These are phyloP conservation scores for Tulasnella sp. DNA, from an alignment of 768 basidiomycete species.

Conservation along the genomic window DNA sequence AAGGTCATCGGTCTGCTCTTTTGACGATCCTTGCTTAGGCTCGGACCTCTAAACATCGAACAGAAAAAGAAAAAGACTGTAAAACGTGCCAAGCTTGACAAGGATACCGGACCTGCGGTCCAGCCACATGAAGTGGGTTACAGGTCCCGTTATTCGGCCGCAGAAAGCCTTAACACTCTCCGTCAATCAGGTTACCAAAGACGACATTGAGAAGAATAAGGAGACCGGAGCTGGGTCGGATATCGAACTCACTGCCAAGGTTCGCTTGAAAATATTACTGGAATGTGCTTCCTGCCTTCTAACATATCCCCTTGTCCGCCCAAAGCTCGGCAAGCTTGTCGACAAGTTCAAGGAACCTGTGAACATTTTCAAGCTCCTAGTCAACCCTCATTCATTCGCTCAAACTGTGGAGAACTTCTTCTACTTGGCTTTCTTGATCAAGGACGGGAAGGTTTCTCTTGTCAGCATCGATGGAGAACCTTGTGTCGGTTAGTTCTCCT, in stretches of 20 bases:
- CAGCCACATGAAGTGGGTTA: slow-evolving; percentile 52
- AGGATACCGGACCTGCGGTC: slow-evolving; percentile 43
- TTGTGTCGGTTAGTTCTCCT: background rate
- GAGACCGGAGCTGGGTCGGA: background rate
- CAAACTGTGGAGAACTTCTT: slow-evolving; percentile 97
- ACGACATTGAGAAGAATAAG: background rate
- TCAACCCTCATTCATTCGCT: slow-evolving; percentile 83
- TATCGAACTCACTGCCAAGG: background rate
- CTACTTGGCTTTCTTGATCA: slow-evolving; percentile 85
- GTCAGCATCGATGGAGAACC: slow-evolving; percentile 37
- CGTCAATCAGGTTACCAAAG: background rate
- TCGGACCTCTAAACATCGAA: slow-evolving; percentile 81
- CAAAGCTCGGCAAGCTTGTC: background rate
- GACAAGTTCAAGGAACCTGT: slow-evolving; percentile 23
- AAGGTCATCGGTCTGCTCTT: background rate
- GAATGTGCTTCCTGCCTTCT: background rate
- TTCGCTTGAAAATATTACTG: background rate
- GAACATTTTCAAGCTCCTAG: slow-evolving; percentile 77
- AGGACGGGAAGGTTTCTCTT: slow-evolving; percentile 69
- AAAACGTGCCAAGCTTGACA: slow-evolving; percentile 59
- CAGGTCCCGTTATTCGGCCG: too few relatives aligned
- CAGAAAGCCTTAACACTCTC: background rate
- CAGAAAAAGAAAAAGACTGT: slow-evolving; percentile 57
- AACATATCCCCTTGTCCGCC: too few relatives aligned
- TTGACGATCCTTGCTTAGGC: slow-evolving; percentile 39